Percentiles rank a stretch among this genome's conserved stretches.
These are phyloP conservation scores for Raphidocelis subcapitata DNA, from an alignment of 139 green algal genomes.

Conservation along the genomic window DNA sequence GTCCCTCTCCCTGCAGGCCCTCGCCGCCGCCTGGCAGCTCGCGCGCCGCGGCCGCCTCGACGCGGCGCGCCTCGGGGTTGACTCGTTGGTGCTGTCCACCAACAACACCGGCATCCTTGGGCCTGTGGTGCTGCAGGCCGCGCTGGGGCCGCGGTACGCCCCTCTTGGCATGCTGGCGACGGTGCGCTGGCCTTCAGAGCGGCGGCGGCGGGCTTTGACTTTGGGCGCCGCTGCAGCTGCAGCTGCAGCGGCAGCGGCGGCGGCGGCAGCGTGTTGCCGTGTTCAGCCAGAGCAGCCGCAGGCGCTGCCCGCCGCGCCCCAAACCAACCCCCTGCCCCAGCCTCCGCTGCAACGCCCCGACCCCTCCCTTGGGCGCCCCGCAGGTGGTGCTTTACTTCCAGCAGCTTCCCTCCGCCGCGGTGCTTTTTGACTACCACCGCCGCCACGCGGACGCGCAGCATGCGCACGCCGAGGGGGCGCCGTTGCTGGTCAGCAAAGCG, in stretches of 20 bases:
- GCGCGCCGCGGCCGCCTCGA: neutral
- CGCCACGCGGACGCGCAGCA: neutral
- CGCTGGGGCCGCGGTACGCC: constrained; percentile 23
- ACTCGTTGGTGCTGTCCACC: constrained; percentile 35
- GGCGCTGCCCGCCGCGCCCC: too few relatives aligned
- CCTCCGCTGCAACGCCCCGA: too few relatives aligned
- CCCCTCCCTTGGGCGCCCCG: too few relatives aligned
- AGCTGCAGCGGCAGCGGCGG: too few relatives aligned
- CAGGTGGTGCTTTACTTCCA: constrained; percentile 39
- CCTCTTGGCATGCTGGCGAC: constrained; percentile 42
- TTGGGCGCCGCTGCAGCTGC: neutral
- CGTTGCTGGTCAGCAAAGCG: too few relatives aligned
- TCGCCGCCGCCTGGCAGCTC: constrained; percentile 10
- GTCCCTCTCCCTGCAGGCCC: constrained; percentile 28
- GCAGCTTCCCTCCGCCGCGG: constrained; percentile 35
- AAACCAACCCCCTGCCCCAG: too few relatives aligned
- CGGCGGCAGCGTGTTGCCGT: too few relatives aligned
- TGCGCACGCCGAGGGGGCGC: too few relatives aligned
- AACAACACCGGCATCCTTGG: constrained; percentile 54
- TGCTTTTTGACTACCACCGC: constrained; percentile 27
- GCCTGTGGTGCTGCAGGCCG: constrained; percentile 44
- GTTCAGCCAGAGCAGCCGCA: too few relatives aligned
- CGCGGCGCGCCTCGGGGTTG: constrained; percentile 14
- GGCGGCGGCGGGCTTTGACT: neutral
- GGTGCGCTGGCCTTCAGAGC: too few relatives aligned